These are phyloP conservation scores for Tetrapisispora arboricola DNA, from an alignment of 805 yeast genomes.

Conservation along the genomic window DNA sequence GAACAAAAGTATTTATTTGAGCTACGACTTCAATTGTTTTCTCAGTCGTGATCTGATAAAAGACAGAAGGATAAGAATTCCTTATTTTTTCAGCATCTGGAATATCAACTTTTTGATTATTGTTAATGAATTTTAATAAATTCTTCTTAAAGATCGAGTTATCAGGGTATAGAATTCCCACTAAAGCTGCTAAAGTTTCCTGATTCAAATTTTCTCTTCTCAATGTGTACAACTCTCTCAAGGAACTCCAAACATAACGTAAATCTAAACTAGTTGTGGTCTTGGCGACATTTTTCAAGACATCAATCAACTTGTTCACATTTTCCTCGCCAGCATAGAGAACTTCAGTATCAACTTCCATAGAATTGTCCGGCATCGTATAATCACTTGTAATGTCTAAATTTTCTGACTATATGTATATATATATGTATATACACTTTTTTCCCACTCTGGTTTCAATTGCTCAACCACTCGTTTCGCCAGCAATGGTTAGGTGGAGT, in stretches of 20 bases:
- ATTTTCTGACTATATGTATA: no score
- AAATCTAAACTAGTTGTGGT: constrained; percentile 72
- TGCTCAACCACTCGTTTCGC: no score
- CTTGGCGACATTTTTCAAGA: constrained; percentile 34
- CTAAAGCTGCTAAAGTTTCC: constrained; percentile 43
- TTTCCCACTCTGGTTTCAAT: no score
- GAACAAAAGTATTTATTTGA: constrained; percentile 71
- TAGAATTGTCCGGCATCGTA: constrained; percentile 1
- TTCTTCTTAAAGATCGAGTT: constrained; percentile 34
- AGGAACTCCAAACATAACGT: constrained; percentile 73
- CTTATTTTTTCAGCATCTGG: constrained; percentile 29
- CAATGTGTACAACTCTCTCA: constrained; percentile 70
- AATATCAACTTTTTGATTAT: constrained; percentile 27
- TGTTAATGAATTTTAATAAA: constrained; percentile 33
- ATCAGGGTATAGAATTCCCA: constrained; percentile 46
- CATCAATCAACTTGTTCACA: constrained; percentile 25
- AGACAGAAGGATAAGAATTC: constrained; percentile 24
- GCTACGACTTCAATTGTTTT: constrained; percentile 44
- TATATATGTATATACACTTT: background rate
- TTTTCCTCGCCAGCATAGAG: constrained; percentile 26
- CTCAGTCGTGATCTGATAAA: constrained; percentile 23
- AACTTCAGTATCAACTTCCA: constrained; percentile 20
- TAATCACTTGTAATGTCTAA: no score
- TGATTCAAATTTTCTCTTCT: constrained; percentile 49
- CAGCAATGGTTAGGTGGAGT: no score